A percentile compares a stretch with the other conserved stretches of the same genome.
These are phyloP conservation scores for Populus ilicifolia DNA, from an alignment of 345 rosid genomes.

Conservation along the genomic window DNA sequence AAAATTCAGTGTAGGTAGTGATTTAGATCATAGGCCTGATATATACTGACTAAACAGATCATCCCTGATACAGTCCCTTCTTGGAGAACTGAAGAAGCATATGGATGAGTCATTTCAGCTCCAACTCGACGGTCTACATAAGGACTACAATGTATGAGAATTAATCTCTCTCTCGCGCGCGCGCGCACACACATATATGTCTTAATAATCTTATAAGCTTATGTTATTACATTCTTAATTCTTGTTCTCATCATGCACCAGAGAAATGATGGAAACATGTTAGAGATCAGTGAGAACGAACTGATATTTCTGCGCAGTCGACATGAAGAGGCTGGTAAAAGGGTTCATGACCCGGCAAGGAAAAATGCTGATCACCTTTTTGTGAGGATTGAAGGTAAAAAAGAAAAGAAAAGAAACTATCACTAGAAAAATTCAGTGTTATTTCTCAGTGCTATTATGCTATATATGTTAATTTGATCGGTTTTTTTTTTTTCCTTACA, in stretches of 20 bases:
- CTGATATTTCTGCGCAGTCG: background rate
- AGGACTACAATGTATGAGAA: slow-evolving; percentile 38
- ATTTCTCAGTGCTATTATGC: background rate
- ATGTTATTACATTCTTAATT: background rate
- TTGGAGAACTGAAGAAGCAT: slow-evolving; percentile 43
- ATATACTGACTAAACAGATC: background rate
- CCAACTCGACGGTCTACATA: slow-evolving; percentile 36
- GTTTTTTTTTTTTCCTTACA: background rate
- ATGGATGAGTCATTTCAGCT: slow-evolving; percentile 29
- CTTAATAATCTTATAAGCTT: background rate
- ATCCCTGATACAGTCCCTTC: slow-evolving; percentile 35
- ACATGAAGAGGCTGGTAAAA: slow-evolving; percentile 24
- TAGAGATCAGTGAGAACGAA: slow-evolving; percentile 18
- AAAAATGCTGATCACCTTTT: slow-evolving; percentile 28
- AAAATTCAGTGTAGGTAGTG: too few species aligned
- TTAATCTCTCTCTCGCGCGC: too few species aligned
- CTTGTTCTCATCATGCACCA: background rate
- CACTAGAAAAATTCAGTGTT: background rate
- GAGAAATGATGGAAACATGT: slow-evolving; percentile 22
- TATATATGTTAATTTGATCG: background rate
- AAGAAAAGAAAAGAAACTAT: background rate
- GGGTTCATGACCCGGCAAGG: slow-evolving; percentile 14
- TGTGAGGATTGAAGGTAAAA: slow-evolving; percentile 53
- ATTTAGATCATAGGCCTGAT: too few species aligned
- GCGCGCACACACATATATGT: too few species aligned